These are phyloP conservation scores for Alternaria triticina DNA, from an alignment of 2,329 filamentous ascomycete species.

Conservation along the genomic window DNA sequence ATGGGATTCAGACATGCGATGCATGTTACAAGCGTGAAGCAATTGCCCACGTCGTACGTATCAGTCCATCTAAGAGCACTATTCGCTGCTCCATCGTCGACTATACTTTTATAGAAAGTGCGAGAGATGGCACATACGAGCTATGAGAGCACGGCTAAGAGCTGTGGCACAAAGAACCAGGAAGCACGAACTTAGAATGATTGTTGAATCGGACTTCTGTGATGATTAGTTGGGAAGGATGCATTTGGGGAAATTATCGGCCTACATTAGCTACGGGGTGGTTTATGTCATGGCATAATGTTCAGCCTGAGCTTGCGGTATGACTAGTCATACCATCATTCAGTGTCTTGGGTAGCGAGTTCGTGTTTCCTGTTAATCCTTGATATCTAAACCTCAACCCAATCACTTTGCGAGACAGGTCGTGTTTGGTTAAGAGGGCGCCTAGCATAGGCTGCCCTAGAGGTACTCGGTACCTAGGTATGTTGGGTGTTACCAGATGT, in stretches of 20 bases:
- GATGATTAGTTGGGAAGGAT: not conserved
- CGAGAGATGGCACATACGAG: not conserved
- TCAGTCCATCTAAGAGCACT: not conserved
- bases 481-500: not conserved
- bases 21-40: not conserved
- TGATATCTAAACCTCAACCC: rapidly evolving
- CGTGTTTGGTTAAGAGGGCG: not conserved
- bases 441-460: not conserved
- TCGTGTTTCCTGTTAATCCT: not conserved
- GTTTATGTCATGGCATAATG: not conserved
- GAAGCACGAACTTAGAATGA: not conserved
- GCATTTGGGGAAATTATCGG: not conserved
- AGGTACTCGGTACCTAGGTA: not conserved
- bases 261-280: not conserved
- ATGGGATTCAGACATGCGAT: not conserved
- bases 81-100: not conserved
- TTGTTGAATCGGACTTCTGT: not conserved
- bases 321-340: too few relatives aligned
- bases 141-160: not conserved
- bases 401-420: not conserved
- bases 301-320: too few relatives aligned
- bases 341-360: too few relatives aligned
- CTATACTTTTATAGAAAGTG: not conserved
- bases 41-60: not conserved
- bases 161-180: not conserved